Evolutionary conservation across 331 rosid genomes (phyloP).

Genomic region (Dryas integrifolia): DNA sequence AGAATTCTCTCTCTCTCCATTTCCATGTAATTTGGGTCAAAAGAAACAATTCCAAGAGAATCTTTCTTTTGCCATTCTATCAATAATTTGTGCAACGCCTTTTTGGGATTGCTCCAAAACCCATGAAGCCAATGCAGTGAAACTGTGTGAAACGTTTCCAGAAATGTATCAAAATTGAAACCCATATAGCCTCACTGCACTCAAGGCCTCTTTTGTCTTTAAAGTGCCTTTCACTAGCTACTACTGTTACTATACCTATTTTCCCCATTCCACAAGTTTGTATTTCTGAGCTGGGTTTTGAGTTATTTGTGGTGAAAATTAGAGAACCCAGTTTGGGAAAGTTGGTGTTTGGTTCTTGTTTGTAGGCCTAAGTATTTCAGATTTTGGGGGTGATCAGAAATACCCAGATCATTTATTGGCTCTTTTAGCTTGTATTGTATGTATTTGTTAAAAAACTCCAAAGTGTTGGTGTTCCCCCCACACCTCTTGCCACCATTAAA

Average conservation of each 20-base stretch:
- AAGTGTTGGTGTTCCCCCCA: background rate
- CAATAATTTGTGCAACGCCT: background rate
- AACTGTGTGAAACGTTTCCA: background rate
- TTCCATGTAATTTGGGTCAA: conserved; percentile 4
- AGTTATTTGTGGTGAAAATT: background rate
- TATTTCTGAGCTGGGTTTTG: background rate
- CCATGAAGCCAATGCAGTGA: background rate
- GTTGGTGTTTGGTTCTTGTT: background rate
- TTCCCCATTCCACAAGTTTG: background rate
- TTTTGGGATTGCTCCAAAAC: conserved; percentile 2
- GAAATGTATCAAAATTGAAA: background rate
- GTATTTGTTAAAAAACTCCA: background rate
- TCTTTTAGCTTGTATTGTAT: background rate
- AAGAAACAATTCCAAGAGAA: background rate
- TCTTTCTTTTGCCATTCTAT: background rate
- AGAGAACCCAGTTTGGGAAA: background rate
- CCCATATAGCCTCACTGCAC: background rate
- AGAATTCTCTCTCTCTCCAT: background rate
- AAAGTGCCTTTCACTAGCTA: background rate
- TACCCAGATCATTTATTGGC: conserved; percentile 18
- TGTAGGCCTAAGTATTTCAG: conserved; percentile 16
- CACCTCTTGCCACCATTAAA: conserved; percentile 3
- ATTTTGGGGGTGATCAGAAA: background rate
- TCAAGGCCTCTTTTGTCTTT: background rate
- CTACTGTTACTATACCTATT: background rate